These are phyloP conservation scores for Penium margaritaceum DNA, from an alignment of 139 green algal species.

Conservation along the genomic window DNA sequence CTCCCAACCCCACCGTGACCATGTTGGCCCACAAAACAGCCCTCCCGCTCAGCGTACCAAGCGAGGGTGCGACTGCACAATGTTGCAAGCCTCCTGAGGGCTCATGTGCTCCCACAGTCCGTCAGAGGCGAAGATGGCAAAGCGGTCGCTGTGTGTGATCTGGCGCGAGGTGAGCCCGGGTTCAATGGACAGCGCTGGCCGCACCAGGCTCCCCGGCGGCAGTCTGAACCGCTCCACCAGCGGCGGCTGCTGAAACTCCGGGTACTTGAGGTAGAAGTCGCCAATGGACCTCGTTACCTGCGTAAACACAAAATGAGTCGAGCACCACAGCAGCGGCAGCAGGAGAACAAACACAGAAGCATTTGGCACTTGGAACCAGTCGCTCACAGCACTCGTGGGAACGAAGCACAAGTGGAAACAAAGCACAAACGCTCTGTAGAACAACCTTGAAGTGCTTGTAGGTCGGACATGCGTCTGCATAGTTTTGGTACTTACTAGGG, in stretches of 20 bases:
- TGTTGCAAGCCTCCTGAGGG: conserved; percentile 27
- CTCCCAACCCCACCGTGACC: no score
- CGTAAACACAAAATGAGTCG: no score
- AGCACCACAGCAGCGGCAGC: no score
- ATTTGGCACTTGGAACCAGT: no score
- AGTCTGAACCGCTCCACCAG: not conserved
- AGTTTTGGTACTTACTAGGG: no score
- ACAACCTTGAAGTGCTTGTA: no score
- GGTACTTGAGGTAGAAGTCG: conserved; percentile 20
- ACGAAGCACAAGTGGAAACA: no score
- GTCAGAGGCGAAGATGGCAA: conserved; percentile 26
- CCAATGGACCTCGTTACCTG: conserved; percentile 23
- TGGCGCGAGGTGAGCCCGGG: not conserved
- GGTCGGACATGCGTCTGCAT: no score
- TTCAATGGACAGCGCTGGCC: not conserved
- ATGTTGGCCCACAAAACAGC: no score
- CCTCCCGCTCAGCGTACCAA: conserved; percentile 1
- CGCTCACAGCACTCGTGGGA: no score
- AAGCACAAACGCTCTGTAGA: no score
- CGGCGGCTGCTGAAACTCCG: conserved; percentile 13
- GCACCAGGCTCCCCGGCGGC: not conserved
- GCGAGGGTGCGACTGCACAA: not conserved
- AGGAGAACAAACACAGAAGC: no score
- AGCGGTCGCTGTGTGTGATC: not conserved
- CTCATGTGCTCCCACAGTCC: conserved; percentile 20